Percentiles rank a stretch among this genome's conserved stretches.
Conservation (phyloP, 306 rosid species). For the Sphenostylis stenocarpa region DNA sequence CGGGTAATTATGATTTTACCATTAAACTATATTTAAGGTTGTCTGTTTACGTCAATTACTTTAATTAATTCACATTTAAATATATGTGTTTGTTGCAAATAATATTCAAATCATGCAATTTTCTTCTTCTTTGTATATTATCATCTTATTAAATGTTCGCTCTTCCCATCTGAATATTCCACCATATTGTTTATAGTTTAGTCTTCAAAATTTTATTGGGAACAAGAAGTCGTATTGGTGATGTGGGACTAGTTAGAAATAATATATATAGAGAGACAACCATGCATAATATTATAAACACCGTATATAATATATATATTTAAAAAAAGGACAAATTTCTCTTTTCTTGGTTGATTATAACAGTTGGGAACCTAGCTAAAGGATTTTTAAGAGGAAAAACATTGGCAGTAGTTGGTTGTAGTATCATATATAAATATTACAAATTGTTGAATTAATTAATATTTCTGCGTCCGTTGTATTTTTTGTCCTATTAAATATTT, state of each 20-base stretch:
- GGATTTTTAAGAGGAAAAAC: not conserved
- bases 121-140: not conserved
- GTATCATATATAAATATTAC: not conserved
- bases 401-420: not conserved
- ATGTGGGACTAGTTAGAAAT: constrained; percentile 3
- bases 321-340: not conserved
- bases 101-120: too few relatives aligned
- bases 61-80: constrained; percentile 8
- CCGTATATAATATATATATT: not conserved
- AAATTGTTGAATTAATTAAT: not conserved
- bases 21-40: too few relatives aligned
- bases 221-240: constrained; percentile 31
- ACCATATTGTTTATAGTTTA: constrained; percentile 22
- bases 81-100: not conserved
- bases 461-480: not conserved
- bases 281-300: too few relatives aligned
- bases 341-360: constrained; percentile 14
- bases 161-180: constrained; percentile 17
- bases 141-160: constrained; percentile 13
- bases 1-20: too few relatives aligned
- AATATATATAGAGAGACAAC: not conserved
- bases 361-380: not conserved
- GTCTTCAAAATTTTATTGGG: constrained; percentile 7
- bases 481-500: not conserved
- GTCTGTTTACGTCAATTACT: constrained; percentile 20